phyloP scores from a whole-genome alignment of 192 early-diverging fungal genomes.

The Rhizophagus prolifer region DNA sequence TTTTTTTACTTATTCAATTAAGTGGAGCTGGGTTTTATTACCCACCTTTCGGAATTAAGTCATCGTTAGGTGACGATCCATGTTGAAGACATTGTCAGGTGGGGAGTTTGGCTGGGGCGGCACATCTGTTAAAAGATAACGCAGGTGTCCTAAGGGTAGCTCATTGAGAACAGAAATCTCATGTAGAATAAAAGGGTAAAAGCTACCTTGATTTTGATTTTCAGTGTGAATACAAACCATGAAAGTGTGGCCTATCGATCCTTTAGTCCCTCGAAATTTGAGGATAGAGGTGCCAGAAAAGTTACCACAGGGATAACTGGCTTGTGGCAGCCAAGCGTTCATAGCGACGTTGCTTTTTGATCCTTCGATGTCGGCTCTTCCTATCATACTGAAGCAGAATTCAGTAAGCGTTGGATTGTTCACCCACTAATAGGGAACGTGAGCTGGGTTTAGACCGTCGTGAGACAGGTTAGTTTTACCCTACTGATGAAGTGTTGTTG shows the following conservation, averaged over 20 bases:
- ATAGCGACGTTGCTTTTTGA: conserved; percentile 85
- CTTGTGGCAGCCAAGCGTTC: conserved; percentile 78
- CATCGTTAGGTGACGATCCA: conserved; percentile 37
- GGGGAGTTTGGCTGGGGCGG: conserved; percentile 77
- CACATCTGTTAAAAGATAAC: conserved; percentile 79
- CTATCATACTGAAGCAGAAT: conserved; percentile 85
- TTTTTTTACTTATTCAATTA: too few relatives aligned
- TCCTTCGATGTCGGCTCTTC: conserved; percentile 86
- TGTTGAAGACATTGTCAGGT: conserved; percentile 71
- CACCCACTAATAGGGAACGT: conserved; percentile 89
- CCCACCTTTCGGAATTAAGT: too few relatives aligned
- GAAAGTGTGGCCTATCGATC: conserved; percentile 38
- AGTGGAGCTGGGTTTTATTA: too few relatives aligned
- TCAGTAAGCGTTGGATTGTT: conserved; percentile 86
- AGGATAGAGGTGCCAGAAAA: conserved; percentile 79
- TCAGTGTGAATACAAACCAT: conserved; percentile 39
- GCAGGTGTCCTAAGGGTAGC: conserved; percentile 79
- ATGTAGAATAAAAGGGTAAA: conserved; percentile 76
- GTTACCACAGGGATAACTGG: conserved; percentile 83
- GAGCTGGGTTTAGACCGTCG: conserved; percentile 94
- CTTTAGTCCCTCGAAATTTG: conserved; percentile 59
- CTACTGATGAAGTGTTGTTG: conserved; percentile 80
- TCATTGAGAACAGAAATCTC: conserved; percentile 78
- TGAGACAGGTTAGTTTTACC: conserved; percentile 97
- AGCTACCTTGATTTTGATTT: conserved; percentile 71